Conservation (phyloP, 2,329 filamentous ascomycete species). For the Aspergillus sp. region DNA sequence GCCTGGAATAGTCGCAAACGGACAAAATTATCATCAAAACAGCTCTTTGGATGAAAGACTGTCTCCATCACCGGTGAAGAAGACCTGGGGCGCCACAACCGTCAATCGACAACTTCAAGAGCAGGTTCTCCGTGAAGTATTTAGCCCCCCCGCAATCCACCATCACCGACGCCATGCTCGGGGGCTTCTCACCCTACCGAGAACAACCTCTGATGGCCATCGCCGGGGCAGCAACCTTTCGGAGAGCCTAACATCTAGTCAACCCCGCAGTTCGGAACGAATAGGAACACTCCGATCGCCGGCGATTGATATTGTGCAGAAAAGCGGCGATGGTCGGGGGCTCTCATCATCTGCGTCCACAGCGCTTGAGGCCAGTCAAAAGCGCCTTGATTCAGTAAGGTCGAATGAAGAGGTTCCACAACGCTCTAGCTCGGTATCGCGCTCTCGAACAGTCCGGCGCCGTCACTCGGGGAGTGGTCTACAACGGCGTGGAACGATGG, state of each 20-base stretch:
- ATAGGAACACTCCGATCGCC: conserved; percentile 22
- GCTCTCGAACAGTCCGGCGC: conserved; percentile 49
- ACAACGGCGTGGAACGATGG: conserved; percentile 71
- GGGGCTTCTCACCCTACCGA: conserved; percentile 65
- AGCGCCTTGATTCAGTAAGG: conserved; percentile 34
- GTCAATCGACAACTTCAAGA: conserved; percentile 86
- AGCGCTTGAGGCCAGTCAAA: conserved; percentile 34
- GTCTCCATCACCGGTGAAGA: conserved; percentile 38
- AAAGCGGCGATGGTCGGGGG: conserved; percentile 26
- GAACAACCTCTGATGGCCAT: conserved; percentile 35
- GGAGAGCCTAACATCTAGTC: conserved; percentile 29
- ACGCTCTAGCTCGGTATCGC: conserved; percentile 29
- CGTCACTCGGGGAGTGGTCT: conserved; percentile 87
- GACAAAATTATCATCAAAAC: conserved; percentile 6
- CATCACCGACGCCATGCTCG: conserved; percentile 69
- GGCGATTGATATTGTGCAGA: conserved; percentile 29
- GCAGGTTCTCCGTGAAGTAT: conserved; percentile 89
- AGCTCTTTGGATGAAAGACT: conserved; percentile 14
- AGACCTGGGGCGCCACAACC: conserved; percentile 82
- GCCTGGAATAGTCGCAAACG: conserved; percentile 15
- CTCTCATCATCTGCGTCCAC: conserved; percentile 41
- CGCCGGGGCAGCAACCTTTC: conserved; percentile 36
- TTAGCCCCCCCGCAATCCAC: conserved; percentile 78
- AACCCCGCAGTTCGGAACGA: conserved; percentile 19
- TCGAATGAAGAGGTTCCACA: conserved; percentile 47